Conservation (phyloP, 352 stramenopile species). For the Peronospora belbahrii region DNA sequence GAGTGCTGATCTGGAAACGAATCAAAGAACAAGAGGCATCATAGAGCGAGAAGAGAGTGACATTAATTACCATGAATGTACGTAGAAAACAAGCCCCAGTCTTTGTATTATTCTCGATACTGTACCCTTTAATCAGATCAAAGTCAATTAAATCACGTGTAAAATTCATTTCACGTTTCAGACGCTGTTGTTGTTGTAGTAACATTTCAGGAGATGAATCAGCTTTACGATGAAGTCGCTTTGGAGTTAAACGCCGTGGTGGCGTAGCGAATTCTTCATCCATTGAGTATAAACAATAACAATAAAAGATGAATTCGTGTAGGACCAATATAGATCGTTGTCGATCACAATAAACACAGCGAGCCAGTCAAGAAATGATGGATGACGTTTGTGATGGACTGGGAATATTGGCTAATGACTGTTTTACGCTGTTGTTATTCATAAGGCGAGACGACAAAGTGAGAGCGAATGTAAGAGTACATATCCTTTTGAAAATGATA, state of each 20-base stretch:
- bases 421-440: too few species aligned
- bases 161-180: constrained; percentile 55
- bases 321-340: too few species aligned
- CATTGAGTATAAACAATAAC: too few species aligned
- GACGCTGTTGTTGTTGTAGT: constrained; percentile 28
- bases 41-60: too few species aligned
- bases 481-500: constrained; percentile 13
- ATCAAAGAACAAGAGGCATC: neutral
- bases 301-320: too few species aligned
- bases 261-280: constrained; percentile 30
- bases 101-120: too few species aligned
- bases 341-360: too few species aligned
- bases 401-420: constrained; percentile 30
- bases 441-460: neutral
- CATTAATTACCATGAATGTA: too few species aligned
- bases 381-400: constrained; percentile 4
- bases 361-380: neutral
- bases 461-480: neutral
- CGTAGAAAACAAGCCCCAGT: too few species aligned
- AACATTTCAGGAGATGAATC: constrained; percentile 32
- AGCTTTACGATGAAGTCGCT: constrained; percentile 46
- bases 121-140: constrained; percentile 78
- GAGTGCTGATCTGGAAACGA: constrained; percentile 69
- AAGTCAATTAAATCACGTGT: constrained; percentile 80
- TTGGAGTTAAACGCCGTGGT: constrained; percentile 19